Percentiles rank a stretch among this genome's conserved stretches.
Conservation (phyloP, 257 asterid genomes). For the Mentha longifolia region DNA sequence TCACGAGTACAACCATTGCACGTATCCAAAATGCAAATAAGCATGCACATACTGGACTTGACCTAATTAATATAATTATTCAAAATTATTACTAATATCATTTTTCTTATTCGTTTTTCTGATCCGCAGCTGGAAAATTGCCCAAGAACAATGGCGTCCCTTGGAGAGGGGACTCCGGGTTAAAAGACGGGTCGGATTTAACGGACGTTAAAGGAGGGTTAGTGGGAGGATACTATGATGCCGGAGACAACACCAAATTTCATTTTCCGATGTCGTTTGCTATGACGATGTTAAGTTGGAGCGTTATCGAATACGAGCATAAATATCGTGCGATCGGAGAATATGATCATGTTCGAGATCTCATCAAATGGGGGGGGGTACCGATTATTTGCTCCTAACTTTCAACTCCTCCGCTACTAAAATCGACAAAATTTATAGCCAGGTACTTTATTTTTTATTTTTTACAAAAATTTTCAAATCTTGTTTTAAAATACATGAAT, state of each 20-base stretch:
- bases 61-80: no score
- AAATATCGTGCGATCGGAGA: conserved; percentile 74
- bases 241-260: conserved; percentile 81
- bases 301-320: conserved; percentile 82
- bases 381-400: conserved; percentile 77
- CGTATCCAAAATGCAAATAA: no score
- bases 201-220: conserved; percentile 73
- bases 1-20: no score
- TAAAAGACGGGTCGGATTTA: conserved; percentile 66
- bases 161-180: conserved; percentile 87
- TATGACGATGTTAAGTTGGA: conserved; percentile 94
- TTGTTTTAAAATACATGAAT: no score
- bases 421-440: conserved; percentile 68
- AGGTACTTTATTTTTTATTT: no score
- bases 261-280: conserved; percentile 93
- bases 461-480: no score
- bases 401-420: conserved; percentile 74
- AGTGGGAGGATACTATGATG: conserved; percentile 90
- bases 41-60: no score
- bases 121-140: conserved; percentile 72
- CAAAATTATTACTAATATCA: no score
- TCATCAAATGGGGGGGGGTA: conserved; percentile 96
- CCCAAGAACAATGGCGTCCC: conserved; percentile 64
- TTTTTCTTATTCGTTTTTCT: no score
- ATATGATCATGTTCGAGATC: conserved; percentile 66